Conservation (phyloP, 192 early-diverging fungal species). For the Backusella liffmaniae region DNA sequence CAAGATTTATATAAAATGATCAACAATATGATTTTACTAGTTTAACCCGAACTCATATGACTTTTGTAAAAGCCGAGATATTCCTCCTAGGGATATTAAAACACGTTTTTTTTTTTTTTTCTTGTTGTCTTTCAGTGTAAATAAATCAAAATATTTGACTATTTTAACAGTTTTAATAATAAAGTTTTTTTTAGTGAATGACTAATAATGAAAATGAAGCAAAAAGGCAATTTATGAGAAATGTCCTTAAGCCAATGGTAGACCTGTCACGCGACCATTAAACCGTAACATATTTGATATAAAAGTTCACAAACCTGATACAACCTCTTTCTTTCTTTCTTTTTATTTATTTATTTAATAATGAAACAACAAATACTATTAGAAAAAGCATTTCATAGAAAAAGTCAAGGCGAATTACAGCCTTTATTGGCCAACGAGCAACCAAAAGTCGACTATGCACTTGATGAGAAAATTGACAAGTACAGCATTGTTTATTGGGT, state of each 20-base stretch:
- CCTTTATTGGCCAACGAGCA: background rate
- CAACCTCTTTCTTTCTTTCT: background rate
- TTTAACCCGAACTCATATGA: background rate
- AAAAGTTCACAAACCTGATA: background rate
- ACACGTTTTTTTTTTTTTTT: background rate
- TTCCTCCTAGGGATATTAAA: background rate
- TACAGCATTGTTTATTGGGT: constrained; percentile 18
- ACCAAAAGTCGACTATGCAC: background rate
- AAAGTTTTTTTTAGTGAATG: background rate
- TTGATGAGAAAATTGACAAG: constrained; percentile 11
- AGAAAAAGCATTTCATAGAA: background rate
- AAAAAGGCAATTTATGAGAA: background rate
- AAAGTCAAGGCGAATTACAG: background rate
- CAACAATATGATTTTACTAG: background rate
- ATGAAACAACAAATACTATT: background rate
- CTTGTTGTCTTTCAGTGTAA: background rate
- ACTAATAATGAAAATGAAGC: background rate
- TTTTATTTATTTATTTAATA: background rate
- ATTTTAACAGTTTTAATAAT: background rate
- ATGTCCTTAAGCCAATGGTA: background rate
- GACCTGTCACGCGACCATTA: background rate
- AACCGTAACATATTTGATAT: background rate
- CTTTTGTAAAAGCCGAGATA: background rate
- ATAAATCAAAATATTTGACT: background rate
- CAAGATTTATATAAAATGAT: background rate